Evolutionary conservation across 208 protist species (phyloP).

Genomic region (Trypanosoma grayi): DNA sequence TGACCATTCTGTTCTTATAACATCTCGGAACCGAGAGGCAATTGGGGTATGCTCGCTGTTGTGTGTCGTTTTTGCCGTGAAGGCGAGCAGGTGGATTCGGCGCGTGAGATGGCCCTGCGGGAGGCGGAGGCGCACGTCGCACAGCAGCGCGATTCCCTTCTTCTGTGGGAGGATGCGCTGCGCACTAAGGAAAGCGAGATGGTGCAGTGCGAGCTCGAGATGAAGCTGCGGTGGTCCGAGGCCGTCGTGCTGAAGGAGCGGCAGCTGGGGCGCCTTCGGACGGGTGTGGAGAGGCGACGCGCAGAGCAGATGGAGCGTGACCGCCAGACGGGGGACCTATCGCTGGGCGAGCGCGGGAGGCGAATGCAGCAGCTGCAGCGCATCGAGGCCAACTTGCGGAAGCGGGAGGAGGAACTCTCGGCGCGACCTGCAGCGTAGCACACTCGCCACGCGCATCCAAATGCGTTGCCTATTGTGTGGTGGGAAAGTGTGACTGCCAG

Average conservation of each 20-base stretch:
- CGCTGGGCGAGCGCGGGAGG: conserved; percentile 8
- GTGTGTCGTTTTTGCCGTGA: conserved; percentile 1
- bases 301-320: conserved; percentile 1
- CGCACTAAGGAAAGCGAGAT: neutral
- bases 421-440: neutral
- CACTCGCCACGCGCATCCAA: neutral
- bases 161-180: neutral
- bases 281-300: neutral
- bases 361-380: conserved; percentile 11
- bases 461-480: too few relatives aligned
- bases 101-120: neutral
- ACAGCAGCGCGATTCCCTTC: neutral
- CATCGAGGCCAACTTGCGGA: conserved; percentile 7
- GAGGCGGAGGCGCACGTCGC: neutral
- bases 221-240: conserved; percentile 5
- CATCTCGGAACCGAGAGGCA: neutral
- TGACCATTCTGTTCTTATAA: too few relatives aligned
- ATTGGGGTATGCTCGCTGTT: neutral
- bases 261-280: neutral
- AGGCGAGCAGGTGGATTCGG: neutral
- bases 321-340: neutral
- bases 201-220: conserved; percentile 7
- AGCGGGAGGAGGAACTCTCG: neutral
- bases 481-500: too few relatives aligned
- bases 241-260: conserved; percentile 9